phyloP scores from a whole-genome alignment of 192 early-diverging fungal species.

The Podila verticillata region DNA sequence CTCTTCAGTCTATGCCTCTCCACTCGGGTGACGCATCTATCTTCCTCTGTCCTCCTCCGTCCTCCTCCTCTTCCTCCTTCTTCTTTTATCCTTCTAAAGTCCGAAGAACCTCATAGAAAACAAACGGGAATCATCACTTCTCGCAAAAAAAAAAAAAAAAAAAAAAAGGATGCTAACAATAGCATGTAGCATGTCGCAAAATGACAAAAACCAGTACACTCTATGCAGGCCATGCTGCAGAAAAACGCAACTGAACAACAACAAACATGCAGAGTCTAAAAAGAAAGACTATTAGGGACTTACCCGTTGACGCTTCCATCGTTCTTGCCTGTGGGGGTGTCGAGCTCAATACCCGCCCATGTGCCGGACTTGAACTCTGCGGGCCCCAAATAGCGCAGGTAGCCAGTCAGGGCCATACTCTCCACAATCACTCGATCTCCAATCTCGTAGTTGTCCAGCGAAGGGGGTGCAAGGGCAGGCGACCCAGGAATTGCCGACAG shows the following conservation, averaged over 20 bases:
- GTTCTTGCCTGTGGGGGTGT: constrained; percentile 79
- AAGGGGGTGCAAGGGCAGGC: constrained; percentile 43
- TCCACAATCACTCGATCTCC: constrained; percentile 74
- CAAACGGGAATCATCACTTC: neutral
- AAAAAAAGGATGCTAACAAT: neutral
- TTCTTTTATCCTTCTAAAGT: too few species aligned
- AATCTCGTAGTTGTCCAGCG: constrained; percentile 49
- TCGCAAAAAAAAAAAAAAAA: neutral
- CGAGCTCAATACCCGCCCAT: constrained; percentile 85
- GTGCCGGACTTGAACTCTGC: constrained; percentile 78
- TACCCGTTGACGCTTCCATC: constrained; percentile 76
- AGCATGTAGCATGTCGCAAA: neutral
- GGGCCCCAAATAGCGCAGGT: constrained; percentile 76
- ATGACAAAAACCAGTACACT: neutral
- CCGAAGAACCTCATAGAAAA: too few species aligned
- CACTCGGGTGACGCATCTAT: too few species aligned
- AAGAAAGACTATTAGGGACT: constrained; percentile 11
- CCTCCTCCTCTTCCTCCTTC: too few species aligned
- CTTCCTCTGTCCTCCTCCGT: too few species aligned
- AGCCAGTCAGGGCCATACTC: constrained; percentile 67
- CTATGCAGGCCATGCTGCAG: neutral
- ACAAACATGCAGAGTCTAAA: neutral
- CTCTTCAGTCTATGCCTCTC: too few species aligned
- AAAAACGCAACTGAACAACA: neutral
- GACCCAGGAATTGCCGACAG: constrained; percentile 18